Evolutionary conservation across 2,329 filamentous ascomycete genomes (phyloP).

Genomic region (Amylocarpus encephaloides): DNA sequence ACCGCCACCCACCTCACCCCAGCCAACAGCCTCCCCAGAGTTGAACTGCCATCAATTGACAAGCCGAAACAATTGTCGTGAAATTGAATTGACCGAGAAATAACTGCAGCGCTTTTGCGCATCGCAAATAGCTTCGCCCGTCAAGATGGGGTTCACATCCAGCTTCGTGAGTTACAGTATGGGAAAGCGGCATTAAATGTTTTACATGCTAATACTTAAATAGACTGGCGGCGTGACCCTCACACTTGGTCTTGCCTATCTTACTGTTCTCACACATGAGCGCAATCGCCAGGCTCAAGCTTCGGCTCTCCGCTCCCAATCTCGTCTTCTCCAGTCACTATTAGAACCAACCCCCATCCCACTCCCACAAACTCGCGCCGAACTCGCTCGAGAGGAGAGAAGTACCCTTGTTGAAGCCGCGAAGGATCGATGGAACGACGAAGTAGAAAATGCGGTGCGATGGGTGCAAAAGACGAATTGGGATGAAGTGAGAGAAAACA

Average conservation of each 20-base stretch:
- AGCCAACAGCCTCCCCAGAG: slow-evolving; percentile 16
- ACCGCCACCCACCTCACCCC: slow-evolving; percentile 9
- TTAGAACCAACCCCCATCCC: slow-evolving; percentile 43
- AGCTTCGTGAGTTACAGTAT: slow-evolving; percentile 65
- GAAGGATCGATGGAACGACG: slow-evolving; percentile 74
- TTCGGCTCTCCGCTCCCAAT: slow-evolving; percentile 50
- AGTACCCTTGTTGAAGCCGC: slow-evolving; percentile 56
- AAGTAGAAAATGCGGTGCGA: slow-evolving; percentile 59
- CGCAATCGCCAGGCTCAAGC: slow-evolving; percentile 57
- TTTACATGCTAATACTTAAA: slow-evolving; percentile 10
- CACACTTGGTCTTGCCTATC: slow-evolving; percentile 66
- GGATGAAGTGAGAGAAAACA: slow-evolving; percentile 51
- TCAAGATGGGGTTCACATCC: slow-evolving; percentile 62
- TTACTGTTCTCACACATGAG: slow-evolving; percentile 64
- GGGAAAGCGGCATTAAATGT: not conserved
- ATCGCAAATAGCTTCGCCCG: not conserved
- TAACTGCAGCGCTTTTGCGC: slow-evolving; percentile 14
- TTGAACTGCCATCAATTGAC: slow-evolving; percentile 13
- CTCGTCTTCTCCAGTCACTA: slow-evolving; percentile 46
- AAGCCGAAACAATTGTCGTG: not conserved
- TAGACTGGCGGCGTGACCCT: slow-evolving; percentile 72
- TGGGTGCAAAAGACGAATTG: slow-evolving; percentile 63
- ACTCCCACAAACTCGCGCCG: slow-evolving; percentile 44
- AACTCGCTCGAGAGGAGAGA: slow-evolving; percentile 45
- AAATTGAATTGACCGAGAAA: not conserved